Conservation (phyloP, 352 stramenopile species). For the Phytophthora pisi region DNA sequence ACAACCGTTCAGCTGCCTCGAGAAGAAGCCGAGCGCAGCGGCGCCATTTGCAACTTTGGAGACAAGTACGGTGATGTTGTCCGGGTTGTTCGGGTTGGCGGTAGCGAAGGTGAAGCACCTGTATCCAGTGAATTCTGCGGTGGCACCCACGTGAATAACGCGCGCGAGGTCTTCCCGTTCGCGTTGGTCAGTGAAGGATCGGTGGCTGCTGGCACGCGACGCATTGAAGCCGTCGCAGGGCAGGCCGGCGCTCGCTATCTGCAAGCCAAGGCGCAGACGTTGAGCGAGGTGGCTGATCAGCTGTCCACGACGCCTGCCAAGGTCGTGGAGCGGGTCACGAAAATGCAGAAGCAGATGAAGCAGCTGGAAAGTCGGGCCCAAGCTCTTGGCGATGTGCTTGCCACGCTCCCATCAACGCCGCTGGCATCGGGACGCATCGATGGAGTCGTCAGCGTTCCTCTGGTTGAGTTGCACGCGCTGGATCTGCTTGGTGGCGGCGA, state of each 20-base stretch:
- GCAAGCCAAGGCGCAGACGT: constrained; percentile 59
- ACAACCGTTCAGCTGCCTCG: constrained; percentile 50
- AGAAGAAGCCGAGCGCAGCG: constrained; percentile 59
- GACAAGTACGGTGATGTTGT: constrained; percentile 87
- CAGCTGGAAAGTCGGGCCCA: constrained; percentile 58
- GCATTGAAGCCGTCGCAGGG: constrained; percentile 69
- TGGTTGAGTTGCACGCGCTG: constrained; percentile 46
- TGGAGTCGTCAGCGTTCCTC: constrained; percentile 16
- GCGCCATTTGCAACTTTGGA: constrained; percentile 81
- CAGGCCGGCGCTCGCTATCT: constrained; percentile 57
- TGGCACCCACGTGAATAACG: constrained; percentile 67
- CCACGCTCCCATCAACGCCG: constrained; percentile 45
- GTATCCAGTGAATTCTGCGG: constrained; percentile 79
- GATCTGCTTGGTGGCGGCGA: constrained; percentile 33
- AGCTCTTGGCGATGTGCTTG: constrained; percentile 57
- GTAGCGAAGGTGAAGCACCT: constrained; percentile 5
- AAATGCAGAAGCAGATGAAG: constrained; percentile 78
- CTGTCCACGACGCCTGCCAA: constrained; percentile 70
- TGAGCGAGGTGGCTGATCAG: constrained; percentile 54
- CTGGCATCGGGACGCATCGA: constrained; percentile 37
- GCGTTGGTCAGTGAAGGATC: constrained; percentile 78
- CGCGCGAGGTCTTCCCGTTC: constrained; percentile 67
- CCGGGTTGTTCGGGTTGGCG: constrained; percentile 71
- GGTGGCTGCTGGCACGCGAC: constrained; percentile 77
- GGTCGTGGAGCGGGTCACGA: constrained; percentile 63